Percentiles rank a stretch among this genome's conserved stretches.
Evolutionary conservation across 495 filamentous ascomycete species (phyloP).

Genomic region (Glonium stellatum): DNA sequence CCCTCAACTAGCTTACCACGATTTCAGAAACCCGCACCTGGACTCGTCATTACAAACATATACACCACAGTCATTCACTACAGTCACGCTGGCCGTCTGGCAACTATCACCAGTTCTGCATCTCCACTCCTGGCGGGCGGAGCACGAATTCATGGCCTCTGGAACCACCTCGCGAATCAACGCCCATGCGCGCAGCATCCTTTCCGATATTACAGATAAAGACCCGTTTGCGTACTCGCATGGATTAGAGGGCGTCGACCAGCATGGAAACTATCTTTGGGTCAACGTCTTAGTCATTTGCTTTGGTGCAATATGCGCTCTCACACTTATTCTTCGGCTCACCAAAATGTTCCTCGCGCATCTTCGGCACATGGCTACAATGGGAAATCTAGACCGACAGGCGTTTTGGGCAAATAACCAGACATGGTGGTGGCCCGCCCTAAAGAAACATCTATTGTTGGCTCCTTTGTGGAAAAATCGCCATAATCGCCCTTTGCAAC

Average conservation of each 20-base stretch:
- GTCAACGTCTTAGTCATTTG: constrained; percentile 34
- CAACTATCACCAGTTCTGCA: constrained; percentile 4
- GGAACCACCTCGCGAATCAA: background rate
- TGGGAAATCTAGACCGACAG: constrained; percentile 47
- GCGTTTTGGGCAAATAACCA: constrained; percentile 59
- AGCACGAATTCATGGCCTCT: background rate
- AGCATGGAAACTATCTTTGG: constrained; percentile 34
- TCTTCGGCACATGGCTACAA: constrained; percentile 63
- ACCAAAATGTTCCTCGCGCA: constrained; percentile 58
- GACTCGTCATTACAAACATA: background rate
- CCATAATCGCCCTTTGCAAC: constrained; percentile 80
- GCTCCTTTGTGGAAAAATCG: constrained; percentile 74
- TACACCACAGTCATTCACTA: background rate
- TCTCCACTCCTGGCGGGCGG: constrained; percentile 21
- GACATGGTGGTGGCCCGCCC: constrained; percentile 53
- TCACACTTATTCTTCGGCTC: constrained; percentile 50
- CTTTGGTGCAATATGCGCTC: constrained; percentile 44
- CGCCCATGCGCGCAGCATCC: background rate
- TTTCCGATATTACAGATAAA: background rate
- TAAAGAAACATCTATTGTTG: constrained; percentile 79
- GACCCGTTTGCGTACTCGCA: constrained; percentile 24
- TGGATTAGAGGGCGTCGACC: constrained; percentile 37
- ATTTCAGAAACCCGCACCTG: background rate
- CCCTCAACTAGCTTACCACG: background rate
- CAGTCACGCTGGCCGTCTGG: too few relatives aligned